Conservation (phyloP, 2,329 filamentous ascomycete species). For the Helotiales sp. region DNA sequence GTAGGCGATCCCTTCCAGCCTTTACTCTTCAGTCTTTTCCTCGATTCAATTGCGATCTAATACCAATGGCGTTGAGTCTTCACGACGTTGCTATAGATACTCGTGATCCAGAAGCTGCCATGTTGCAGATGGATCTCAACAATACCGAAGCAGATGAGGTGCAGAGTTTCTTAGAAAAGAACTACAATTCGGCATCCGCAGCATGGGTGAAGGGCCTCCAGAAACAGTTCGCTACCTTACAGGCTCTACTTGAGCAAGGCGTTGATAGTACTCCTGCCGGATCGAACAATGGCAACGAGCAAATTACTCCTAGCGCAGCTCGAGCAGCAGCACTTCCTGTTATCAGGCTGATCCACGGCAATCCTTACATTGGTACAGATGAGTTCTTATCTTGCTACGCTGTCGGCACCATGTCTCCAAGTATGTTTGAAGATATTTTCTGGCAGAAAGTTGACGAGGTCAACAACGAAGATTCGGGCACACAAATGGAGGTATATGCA, state of each 20-base stretch:
- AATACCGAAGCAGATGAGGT: background rate
- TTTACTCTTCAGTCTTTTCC: background rate
- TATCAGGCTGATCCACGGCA: background rate
- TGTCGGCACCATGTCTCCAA: background rate
- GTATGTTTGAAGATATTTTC: constrained; percentile 4
- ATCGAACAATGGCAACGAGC: background rate
- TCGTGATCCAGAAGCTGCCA: background rate
- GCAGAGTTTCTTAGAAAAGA: background rate
- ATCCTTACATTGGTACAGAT: background rate
- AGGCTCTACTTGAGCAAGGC: background rate
- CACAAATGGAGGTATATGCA: background rate
- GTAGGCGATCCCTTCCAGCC: background rate
- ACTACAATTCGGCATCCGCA: background rate
- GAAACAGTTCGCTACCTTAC: background rate
- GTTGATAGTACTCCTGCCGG: background rate
- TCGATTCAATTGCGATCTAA: background rate
- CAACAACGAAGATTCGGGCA: background rate
- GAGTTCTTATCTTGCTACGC: background rate
- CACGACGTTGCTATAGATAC: too few species aligned
- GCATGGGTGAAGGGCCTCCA: background rate
- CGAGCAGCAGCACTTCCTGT: constrained; percentile 9
- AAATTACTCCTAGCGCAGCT: background rate
- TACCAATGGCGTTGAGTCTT: background rate
- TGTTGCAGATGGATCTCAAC: too few species aligned
- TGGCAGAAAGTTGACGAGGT: constrained; percentile 7